Evolutionary conservation across 1,139 yeast species (phyloP), one percentile per base, ranked within the genome.

Genomic region (Hyphopichia pseudoburtonii): DNA sequence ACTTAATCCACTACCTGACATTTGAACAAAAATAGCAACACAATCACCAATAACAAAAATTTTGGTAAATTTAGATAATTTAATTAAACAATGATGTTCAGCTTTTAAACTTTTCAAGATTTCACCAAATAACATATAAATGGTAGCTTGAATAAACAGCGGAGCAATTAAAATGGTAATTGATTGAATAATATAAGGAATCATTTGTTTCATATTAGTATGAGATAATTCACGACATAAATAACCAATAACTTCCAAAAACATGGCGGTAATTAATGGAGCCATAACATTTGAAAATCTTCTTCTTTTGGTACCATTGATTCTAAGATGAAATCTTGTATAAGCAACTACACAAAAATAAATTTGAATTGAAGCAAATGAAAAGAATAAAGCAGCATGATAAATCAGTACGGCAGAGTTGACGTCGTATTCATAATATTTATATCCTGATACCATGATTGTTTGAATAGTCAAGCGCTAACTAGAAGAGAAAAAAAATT

Each of bases 21-120:
- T 66, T 47, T 73, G 78, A 33, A 70, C 34, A 9, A 68, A 39
- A 40, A 73, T 62, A 29, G 73, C 63, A 12, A 60, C 11, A 15
- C 70, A 54, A 52, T 73, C 78, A 25, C 76, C 75, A 17, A 48
- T 23, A n/a, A 73, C 74, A 52, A 72, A 73, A 17, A 66, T 45
- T 17, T 56, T 51, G n/a, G 76, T 69, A 33, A 63, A 51, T 39
- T 50, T 57, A 34, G 52, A 54, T 3, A 59, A 41, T 3, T 62
- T 59, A 34, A 70, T 52, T 4, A 66, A 41, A 28, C 65, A 59
- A 28, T 51, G 41, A 4, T 45, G 36, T 30, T 56, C 57, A 15
- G 64, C 64, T 23, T 51, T 47, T 35, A 66, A 39, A 14, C 47
- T 36, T 18, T 41, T 43, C 14, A 68, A 47, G 36, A 72, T 40